Base-by-base conservation (phyloP, 768 basidiomycete genomes). In the Rhodotorula paludigena region DNA sequence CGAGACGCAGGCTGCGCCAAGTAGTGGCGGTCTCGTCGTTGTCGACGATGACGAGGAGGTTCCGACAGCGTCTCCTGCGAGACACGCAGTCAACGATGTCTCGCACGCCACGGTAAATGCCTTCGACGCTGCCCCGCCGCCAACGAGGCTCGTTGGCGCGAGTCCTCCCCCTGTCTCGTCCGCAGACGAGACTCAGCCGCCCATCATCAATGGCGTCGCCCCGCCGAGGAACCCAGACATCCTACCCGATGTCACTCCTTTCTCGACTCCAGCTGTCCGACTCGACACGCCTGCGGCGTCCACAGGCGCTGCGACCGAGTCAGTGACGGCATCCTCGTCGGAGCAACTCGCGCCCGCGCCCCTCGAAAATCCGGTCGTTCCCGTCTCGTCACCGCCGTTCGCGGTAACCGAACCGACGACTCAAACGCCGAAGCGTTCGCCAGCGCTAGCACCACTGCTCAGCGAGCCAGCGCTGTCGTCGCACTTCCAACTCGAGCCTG, bases 21-120 rank as follows among this genome's bases (percentile, higher is more conserved):
- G 12, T 16, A 8, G 3, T 2, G 62, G 54, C 0, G 12, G 62
- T 28, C 39, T 32, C 8, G 44, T 62, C 21, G 25, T 68, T 20
- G 49, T 63, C 28, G 66, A 68, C 51, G 66, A 68, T 16, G 66
- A 36, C 30, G 36, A 33, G 36, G 36, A 14, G 12, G 10, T 30
- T 23, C 30, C 30, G 21, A 20, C 35, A n/a, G n/a, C n/a, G n/a
- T n/a, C n/a, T n/a, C n/a, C n/a, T n/a, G n/a, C n/a, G n/a, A n/a
- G n/a, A n/a, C n/a, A n/a, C n/a, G n/a, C n/a, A n/a, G n/a, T n/a
- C n/a, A n/a, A n/a, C n/a, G n/a, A n/a, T n/a, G n/a, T n/a, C n/a
- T n/a, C n/a, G n/a, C n/a, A n/a, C n/a, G n/a, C n/a, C n/a, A n/a
- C n/a, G n/a, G n/a, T n/a, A n/a, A n/a, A n/a, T n/a, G n/a, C n/a